Evolutionary conservation across 2,329 filamentous ascomycete genomes (phyloP).

Genomic region (Colletotrichum sansevieriae): DNA sequence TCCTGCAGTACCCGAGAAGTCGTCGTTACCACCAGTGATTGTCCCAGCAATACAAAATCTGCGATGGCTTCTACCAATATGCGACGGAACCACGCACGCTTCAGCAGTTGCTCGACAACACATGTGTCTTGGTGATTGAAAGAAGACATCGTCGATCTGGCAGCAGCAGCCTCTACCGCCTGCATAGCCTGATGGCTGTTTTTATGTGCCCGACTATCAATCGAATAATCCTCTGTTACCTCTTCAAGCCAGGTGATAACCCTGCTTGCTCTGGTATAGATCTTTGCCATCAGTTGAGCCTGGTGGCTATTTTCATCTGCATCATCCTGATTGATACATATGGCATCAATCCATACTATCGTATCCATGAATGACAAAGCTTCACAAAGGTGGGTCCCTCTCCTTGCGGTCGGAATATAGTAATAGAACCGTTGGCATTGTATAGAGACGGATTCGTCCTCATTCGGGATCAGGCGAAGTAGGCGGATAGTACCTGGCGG

Average conservation of each 20-base stretch:
- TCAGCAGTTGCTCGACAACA: not conserved
- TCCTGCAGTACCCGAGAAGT: not conserved
- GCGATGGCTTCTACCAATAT: no score
- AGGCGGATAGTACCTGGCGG: not conserved
- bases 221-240: fast-evolving
- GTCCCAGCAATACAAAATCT: no score
- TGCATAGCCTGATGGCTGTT: fast-evolving
- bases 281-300: not conserved
- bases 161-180: not conserved
- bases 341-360: not conserved
- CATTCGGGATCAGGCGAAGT: not conserved
- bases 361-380: not conserved
- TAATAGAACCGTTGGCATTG: not conserved
- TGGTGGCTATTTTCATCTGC: not conserved
- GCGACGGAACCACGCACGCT: not conserved
- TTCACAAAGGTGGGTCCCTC: not conserved
- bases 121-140: no score
- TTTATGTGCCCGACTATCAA: fast-evolving
- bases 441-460: not conserved
- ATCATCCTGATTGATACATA: not conserved
- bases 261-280: not conserved
- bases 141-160: not conserved
- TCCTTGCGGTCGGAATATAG: not conserved
- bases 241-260: not conserved
- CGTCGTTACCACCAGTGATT: fast-evolving